phyloP scores from a whole-genome alignment of 768 basidiomycete genomes.

The Naganishia kalamii region DNA sequence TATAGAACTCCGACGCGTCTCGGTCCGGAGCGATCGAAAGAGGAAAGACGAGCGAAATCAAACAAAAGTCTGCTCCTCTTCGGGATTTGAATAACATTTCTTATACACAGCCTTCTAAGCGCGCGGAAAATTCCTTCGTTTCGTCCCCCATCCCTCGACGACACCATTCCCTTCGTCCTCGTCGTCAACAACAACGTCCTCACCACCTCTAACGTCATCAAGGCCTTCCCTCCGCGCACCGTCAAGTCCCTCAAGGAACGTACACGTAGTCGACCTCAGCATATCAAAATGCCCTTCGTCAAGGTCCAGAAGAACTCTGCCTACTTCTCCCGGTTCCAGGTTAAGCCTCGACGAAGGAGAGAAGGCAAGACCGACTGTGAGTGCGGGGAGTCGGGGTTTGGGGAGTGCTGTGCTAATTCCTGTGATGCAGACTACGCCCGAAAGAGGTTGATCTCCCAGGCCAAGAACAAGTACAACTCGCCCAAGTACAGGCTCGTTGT shows the following conservation, averaged over 20 bases:
- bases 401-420: conserved; percentile 50
- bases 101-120: too few relatives aligned
- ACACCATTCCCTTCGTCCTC: not conserved
- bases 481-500: conserved; percentile 73
- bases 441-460: conserved; percentile 92
- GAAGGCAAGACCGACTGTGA: conserved; percentile 93
- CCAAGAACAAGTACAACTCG: conserved; percentile 99
- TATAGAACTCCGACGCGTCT: not conserved
- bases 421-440: conserved; percentile 85
- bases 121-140: too few relatives aligned
- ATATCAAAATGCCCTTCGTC: conserved; percentile 71
- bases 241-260: not conserved
- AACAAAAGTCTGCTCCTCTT: not conserved
- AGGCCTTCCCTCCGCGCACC: not conserved
- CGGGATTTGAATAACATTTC: not conserved
- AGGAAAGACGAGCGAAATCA: not conserved
- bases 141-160: not conserved
- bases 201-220: not conserved
- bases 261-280: conserved; percentile 20
- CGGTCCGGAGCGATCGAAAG: not conserved
- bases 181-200: not conserved
- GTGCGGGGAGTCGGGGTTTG: conserved; percentile 19
- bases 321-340: conserved; percentile 67
- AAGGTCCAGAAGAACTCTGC: conserved; percentile 93
- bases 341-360: conserved; percentile 57